Percentiles rank a stretch among this genome's conserved stretches.
Evolutionary conservation across 192 early-diverging fungal species (phyloP).

Genomic region (Mortierella antarctica): DNA sequence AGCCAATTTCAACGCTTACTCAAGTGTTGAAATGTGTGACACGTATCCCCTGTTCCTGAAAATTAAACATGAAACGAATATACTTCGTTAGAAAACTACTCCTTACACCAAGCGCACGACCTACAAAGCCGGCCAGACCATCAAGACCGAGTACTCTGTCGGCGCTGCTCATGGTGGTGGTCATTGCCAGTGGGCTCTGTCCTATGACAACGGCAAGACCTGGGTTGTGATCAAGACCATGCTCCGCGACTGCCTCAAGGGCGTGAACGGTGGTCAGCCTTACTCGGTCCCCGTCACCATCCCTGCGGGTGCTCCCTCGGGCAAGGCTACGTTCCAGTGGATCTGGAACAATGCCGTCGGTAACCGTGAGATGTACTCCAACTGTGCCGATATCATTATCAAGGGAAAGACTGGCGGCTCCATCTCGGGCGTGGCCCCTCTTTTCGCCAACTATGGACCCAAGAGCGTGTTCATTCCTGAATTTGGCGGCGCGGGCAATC

Average conservation of each 20-base stretch:
- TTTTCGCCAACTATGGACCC: conserved; percentile 55
- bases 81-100: conserved; percentile 30
- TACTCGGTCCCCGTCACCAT: conserved; percentile 62
- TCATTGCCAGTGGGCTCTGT: conserved; percentile 77
- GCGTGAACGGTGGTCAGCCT: conserved; percentile 24
- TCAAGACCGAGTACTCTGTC: conserved; percentile 63
- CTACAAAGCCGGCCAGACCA: conserved; percentile 62
- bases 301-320: conserved; percentile 65
- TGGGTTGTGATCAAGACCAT: conserved; percentile 74
- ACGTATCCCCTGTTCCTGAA: neutral
- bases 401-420: conserved; percentile 50
- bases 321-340: conserved; percentile 69
- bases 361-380: conserved; percentile 74
- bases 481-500: conserved; percentile 53
- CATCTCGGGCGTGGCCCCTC: conserved; percentile 54
- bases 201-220: conserved; percentile 70
- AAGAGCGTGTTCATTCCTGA: conserved; percentile 52
- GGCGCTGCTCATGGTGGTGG: conserved; percentile 69
- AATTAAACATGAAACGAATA: neutral
- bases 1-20: neutral
- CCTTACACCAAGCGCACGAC: conserved; percentile 55
- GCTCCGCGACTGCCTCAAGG: conserved; percentile 57
- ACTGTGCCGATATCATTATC: conserved; percentile 72
- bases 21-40: too few species aligned
- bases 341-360: conserved; percentile 74